A percentile compares a stretch with the other conserved stretches of the same genome.
These are phyloP conservation scores for Rosa persica DNA, from an alignment of 306 rosid genomes.

Conservation along the genomic window DNA sequence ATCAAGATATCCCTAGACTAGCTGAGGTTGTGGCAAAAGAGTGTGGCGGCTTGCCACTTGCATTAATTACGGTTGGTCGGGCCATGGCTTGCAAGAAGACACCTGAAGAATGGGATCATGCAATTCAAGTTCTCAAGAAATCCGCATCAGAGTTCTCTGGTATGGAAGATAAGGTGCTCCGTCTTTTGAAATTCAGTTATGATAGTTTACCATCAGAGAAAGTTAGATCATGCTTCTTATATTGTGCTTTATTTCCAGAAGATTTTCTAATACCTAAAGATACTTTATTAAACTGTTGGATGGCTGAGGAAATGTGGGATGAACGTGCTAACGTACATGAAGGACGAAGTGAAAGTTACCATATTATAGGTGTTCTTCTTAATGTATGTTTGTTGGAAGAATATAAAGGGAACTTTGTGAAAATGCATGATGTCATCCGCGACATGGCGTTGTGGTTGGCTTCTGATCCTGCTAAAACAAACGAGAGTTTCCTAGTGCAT, in stretches of 20 bases:
- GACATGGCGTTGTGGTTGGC: neutral
- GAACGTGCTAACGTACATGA: too few relatives aligned
- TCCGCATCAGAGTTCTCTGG: slow-evolving; percentile 1
- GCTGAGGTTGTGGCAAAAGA: slow-evolving; percentile 12
- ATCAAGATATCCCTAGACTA: neutral
- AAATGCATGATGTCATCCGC: slow-evolving; percentile 15
- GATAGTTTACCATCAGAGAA: slow-evolving; percentile 8
- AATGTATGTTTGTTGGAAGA: too few relatives aligned
- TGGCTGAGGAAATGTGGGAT: too few relatives aligned
- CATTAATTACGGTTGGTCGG: slow-evolving; percentile 8
- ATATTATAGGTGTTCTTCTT: too few relatives aligned
- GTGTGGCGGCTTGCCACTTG: slow-evolving; percentile 20
- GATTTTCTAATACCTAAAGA: too few relatives aligned
- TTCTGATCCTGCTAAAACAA: neutral
- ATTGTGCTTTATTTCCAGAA: slow-evolving; percentile 4
- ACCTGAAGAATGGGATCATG: slow-evolving; percentile 16
- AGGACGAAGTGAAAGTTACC: too few relatives aligned
- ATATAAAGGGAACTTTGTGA: neutral
- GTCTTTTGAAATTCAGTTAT: slow-evolving; percentile 20
- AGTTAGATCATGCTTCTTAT: slow-evolving; percentile 12
- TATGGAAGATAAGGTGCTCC: slow-evolving; percentile 18
- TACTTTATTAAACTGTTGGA: too few relatives aligned
- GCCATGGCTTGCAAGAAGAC: slow-evolving; percentile 20
- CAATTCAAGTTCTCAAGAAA: neutral
- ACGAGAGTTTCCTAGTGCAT: neutral